A percentile compares a stretch with the other conserved stretches of the same genome.
Conservation (phyloP, 192 early-diverging fungal genomes). For the Coemansia sp. region DNA sequence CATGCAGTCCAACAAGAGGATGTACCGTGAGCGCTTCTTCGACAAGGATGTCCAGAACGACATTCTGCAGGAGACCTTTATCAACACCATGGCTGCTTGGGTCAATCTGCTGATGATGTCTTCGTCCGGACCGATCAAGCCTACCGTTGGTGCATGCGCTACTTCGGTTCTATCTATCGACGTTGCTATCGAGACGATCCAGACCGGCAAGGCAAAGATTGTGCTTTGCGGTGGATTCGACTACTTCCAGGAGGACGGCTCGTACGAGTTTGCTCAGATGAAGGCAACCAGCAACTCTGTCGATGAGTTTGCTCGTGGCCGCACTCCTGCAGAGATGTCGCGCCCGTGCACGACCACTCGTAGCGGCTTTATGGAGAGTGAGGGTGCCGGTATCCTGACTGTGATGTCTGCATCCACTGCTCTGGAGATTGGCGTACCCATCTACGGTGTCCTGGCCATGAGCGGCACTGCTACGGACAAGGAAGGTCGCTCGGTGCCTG, state of each 20-base stretch:
- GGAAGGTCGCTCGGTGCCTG: conserved; percentile 90
- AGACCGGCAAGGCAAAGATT: conserved; percentile 88
- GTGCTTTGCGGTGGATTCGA: conserved; percentile 93
- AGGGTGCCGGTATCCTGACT: conserved; percentile 89
- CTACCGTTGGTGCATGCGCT: conserved; percentile 84
- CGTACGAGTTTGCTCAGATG: conserved; percentile 98
- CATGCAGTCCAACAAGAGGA: conserved; percentile 66
- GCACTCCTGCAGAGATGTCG: conserved; percentile 87
- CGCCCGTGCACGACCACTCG: conserved; percentile 86
- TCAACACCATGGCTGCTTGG: conserved; percentile 72
- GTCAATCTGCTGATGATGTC: conserved; percentile 95
- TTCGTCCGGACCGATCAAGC: conserved; percentile 85
- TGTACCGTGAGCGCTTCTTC: conserved; percentile 81
- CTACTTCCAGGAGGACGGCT: conserved; percentile 90
- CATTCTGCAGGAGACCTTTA: conserved; percentile 94
- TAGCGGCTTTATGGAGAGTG: conserved; percentile 93
- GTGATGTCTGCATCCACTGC: conserved; percentile 88
- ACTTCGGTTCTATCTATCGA: conserved; percentile 91
- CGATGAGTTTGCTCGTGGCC: conserved; percentile 82
- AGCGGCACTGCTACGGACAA: conserved; percentile 94
- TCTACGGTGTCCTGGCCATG: conserved; percentile 85
- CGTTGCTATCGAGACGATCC: conserved; percentile 87
- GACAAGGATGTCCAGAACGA: conserved; percentile 82
- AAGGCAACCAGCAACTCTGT: conserved; percentile 87
- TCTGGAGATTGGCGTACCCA: conserved; percentile 87